phyloP scores from a whole-genome alignment of 2,329 filamentous ascomycete species.

The Colletotrichum sansevieriae region DNA sequence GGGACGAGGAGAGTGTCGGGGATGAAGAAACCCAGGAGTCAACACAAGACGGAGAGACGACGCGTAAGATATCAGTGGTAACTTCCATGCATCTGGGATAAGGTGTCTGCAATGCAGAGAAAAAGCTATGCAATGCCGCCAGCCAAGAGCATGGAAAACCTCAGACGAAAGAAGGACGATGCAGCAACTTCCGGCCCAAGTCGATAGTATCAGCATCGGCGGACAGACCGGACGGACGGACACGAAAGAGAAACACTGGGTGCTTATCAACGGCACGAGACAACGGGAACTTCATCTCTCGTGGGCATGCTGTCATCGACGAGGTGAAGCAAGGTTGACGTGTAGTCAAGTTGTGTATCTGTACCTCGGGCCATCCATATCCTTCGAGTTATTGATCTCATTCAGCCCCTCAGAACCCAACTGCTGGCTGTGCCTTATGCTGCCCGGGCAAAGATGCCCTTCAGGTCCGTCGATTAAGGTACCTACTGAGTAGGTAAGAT shows the following conservation, averaged over 20 bases:
- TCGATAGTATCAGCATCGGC: constrained; percentile 19
- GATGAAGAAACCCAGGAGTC: constrained; percentile 10
- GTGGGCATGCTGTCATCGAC: constrained; percentile 22
- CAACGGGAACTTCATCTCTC: constrained; percentile 17
- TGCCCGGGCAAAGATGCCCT: neutral
- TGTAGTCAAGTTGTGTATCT: constrained; percentile 4
- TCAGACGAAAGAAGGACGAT: constrained; percentile 29
- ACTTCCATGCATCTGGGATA: constrained; percentile 26
- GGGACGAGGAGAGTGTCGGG: neutral
- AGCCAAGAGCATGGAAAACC: constrained; percentile 12
- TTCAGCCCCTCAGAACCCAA: constrained; percentile 8
- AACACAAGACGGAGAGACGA: constrained; percentile 11
- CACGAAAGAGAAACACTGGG: constrained; percentile 1
- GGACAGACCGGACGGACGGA: constrained; percentile 11
- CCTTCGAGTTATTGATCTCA: constrained; percentile 13
- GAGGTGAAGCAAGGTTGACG: constrained; percentile 1
- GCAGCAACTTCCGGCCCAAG: neutral
- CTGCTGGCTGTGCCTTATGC: neutral
- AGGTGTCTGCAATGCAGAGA: constrained; percentile 22
- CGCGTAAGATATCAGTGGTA: constrained; percentile 10
- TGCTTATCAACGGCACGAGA: constrained; percentile 9
- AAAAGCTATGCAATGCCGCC: neutral
- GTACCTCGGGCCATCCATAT: constrained; percentile 5
- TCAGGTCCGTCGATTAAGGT: neutral
- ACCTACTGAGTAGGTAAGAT: neutral